A percentile compares a stretch with the other conserved stretches of the same genome.
Conservation (phyloP, 2,329 filamentous ascomycete species). For the Calonectria naviculata region DNA sequence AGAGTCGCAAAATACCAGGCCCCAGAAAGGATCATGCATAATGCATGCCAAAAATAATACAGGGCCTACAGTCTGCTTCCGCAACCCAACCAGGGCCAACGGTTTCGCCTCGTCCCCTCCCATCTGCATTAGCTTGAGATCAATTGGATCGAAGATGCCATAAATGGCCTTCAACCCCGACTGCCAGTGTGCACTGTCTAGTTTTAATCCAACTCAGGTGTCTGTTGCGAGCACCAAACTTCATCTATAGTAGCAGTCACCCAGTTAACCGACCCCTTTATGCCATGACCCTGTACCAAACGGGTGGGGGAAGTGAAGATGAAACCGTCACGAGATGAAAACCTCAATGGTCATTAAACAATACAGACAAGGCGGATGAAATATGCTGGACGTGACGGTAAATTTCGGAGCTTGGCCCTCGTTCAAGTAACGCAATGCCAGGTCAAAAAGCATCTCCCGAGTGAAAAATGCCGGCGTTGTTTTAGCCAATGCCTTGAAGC, state of each 20-base stretch:
- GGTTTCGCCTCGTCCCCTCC: constrained; percentile 1
- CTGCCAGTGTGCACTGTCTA: not conserved
- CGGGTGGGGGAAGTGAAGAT: not conserved
- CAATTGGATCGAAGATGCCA: not conserved
- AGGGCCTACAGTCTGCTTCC: not conserved
- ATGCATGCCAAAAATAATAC: constrained; percentile 23
- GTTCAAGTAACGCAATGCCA: not conserved
- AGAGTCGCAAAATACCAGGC: not conserved
- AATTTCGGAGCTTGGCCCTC: not conserved
- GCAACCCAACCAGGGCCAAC: not conserved
- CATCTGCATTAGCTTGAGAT: constrained; percentile 17
- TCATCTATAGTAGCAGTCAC: constrained; percentile 8
- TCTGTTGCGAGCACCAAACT: not conserved
- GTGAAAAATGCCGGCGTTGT: not conserved
- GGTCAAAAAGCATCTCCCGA: not conserved
- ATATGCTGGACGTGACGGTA: not conserved
- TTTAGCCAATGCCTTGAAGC: not conserved
- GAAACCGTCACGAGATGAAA: not conserved
- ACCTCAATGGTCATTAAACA: not conserved
- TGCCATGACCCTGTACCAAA: constrained; percentile 4
- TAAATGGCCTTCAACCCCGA: not conserved
- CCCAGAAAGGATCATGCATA: constrained; percentile 21
- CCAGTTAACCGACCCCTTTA: constrained; percentile 5
- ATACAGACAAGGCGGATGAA: not conserved
- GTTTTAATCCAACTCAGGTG: not conserved